phyloP scores from a whole-genome alignment of 352 stramenopile genomes.

The Phytopythium cucurbitacearum region DNA sequence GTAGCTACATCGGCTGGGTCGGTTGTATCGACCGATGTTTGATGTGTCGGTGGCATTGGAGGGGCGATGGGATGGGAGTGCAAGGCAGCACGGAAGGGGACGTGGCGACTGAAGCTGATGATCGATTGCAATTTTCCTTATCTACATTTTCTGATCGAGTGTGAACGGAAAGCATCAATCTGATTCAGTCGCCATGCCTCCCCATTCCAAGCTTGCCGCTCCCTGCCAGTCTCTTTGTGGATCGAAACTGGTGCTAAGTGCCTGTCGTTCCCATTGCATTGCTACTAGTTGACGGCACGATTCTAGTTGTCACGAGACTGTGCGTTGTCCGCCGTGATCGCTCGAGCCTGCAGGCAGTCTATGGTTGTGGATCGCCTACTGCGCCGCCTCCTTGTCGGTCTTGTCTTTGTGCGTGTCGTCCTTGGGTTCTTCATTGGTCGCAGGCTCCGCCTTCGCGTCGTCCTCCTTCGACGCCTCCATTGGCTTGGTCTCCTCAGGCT shows the following conservation, averaged over 20 bases:
- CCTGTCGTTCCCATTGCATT: no score
- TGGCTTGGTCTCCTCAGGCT: conserved; percentile 14
- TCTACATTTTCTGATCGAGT: conserved; percentile 63
- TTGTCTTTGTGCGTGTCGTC: conserved; percentile 3
- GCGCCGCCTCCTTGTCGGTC: conserved; percentile 3
- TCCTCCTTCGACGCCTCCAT: conserved; percentile 15
- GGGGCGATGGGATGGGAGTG: conserved; percentile 3
- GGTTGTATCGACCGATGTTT: neutral
- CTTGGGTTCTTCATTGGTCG: conserved; percentile 9
- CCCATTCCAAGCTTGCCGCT: neutral
- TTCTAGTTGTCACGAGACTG: no score
- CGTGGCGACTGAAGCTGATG: conserved; percentile 52
- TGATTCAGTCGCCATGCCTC: conserved; percentile 16
- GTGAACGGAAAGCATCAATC: conserved; percentile 11
- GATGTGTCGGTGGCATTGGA: neutral
- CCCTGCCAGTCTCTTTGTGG: neutral
- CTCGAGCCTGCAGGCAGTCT: neutral
- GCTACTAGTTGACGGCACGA: no score
- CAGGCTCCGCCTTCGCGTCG: conserved; percentile 3
- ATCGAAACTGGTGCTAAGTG: neutral
- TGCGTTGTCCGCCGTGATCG: no score
- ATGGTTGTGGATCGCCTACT: conserved; percentile 8
- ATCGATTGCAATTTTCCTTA: conserved; percentile 42
- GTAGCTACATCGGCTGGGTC: neutral
- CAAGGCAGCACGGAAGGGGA: conserved; percentile 8